Base-by-base conservation (phyloP, 2,329 filamentous ascomycete species). In the Huntiella omanensis region DNA sequence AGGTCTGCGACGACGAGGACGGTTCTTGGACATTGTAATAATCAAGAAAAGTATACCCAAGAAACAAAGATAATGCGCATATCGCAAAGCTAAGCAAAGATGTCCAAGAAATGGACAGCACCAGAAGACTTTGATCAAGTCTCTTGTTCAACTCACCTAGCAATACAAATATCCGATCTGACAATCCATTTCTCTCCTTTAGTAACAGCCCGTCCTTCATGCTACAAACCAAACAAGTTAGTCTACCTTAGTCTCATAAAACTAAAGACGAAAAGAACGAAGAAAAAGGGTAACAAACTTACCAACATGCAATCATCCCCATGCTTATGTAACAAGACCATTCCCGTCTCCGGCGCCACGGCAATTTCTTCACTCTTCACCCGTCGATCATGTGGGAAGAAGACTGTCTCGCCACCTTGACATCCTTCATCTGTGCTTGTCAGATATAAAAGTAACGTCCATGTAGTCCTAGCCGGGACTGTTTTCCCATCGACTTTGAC, bases 181-280 rank as follows among this genome's bases (percentile, higher is more conserved):
- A 94, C 71, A 50, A 94, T 78, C 86, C 86, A 94, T 62, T 94
- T 94, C 64, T 93, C 84, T 7, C 86, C 86, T 37, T 71, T 68
- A 1, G 64, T 70, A 1, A 94, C 86, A 58, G 92, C 78, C 48
- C 74, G 71, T 0, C 86, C 86, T 61, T 94, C 86, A 60, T 94
- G 87, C 71, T 76, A 50, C 34, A 47, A 32, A 42, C 22, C 17
- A 19, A 19, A 19, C 17, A 19, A 19, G 17, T 19, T 19, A n/a
- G n/a, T n/a, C n/a, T n/a, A n/a, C n/a, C n/a, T 47, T 42, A 45
- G 28, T 17, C 33, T 33, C 33, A 35, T 32, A 48, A 52, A 32
- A 52, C 42, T 49, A n/a, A 49, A 43, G 45, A 48, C 28, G 42
- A 12, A 36, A 37, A 33, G 38, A 33, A n/a, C n/a, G n/a, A n/a